These are phyloP conservation scores for Lepidium africanum DNA, from an alignment of 345 rosid genomes.

Conservation along the genomic window DNA sequence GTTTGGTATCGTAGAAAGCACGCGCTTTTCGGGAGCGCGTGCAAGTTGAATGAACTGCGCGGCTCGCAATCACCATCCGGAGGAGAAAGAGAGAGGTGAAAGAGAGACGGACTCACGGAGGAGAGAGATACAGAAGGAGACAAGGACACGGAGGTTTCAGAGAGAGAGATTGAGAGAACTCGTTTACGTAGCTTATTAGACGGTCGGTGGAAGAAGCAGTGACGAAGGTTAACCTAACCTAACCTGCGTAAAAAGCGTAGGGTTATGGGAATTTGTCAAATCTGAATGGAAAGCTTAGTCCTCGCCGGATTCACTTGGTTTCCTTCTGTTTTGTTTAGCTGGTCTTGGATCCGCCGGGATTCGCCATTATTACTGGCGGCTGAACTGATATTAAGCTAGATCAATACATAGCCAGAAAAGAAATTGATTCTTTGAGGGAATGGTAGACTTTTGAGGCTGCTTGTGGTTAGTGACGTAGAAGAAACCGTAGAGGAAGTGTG, in stretches of 20 bases:
- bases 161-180: constrained; percentile 6
- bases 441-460: constrained; percentile 22
- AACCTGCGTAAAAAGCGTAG: constrained; percentile 26
- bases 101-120: constrained; percentile 32
- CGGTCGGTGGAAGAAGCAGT: neutral
- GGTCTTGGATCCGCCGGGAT: constrained; percentile 37
- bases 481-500: constrained; percentile 10
- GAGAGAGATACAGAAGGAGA: neutral
- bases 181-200: neutral
- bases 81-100: constrained; percentile 25
- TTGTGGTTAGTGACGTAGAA: neutral
- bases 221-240: constrained; percentile 11
- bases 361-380: constrained; percentile 34
- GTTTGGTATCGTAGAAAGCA: constrained; percentile 19
- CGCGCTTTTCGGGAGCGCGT: constrained; percentile 31
- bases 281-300: constrained; percentile 57
- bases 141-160: constrained; percentile 11
- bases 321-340: constrained; percentile 28
- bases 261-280: constrained; percentile 41
- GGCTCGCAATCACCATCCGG: constrained; percentile 26
- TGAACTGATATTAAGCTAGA: constrained; percentile 28
- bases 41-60: constrained; percentile 13
- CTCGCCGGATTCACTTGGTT: constrained; percentile 26
- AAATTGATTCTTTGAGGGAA: neutral
- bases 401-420: constrained; percentile 8